Percentiles rank a stretch among this genome's conserved stretches.
Evolutionary conservation across 2,329 filamentous ascomycete genomes (phyloP).

Genomic region (Neopestalotiopsis rosae): DNA sequence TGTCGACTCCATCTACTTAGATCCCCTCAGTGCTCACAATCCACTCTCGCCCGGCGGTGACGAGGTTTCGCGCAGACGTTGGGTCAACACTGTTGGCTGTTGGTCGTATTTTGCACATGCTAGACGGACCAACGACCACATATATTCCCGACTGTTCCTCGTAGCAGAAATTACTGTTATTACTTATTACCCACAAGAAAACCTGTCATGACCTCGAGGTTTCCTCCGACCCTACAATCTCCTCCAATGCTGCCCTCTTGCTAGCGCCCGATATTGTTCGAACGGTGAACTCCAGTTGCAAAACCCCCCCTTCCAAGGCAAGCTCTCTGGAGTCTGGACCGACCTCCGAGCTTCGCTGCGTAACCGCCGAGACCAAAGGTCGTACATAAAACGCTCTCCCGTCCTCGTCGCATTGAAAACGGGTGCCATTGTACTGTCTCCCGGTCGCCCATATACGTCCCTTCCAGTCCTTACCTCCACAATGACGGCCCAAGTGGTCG

Average conservation of each 20-base stretch:
- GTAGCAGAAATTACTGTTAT: neutral
- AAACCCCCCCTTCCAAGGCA: neutral
- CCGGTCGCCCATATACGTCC: neutral
- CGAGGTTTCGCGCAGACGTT: slow-evolving; percentile 4
- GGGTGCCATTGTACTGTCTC: no score
- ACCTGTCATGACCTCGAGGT: slow-evolving; percentile 15
- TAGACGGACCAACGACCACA: slow-evolving; percentile 8
- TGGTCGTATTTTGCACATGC: slow-evolving; percentile 13
- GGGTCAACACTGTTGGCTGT: slow-evolving; percentile 12
- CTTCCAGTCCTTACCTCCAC: slow-evolving; percentile 14
- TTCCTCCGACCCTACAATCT: neutral
- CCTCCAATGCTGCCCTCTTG: neutral
- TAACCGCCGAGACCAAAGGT: neutral
- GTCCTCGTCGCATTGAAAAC: neutral
- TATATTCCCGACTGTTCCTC: neutral
- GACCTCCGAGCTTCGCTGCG: slow-evolving; percentile 5
- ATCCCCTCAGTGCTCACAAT: slow-evolving; percentile 2
- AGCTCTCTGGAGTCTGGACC: neutral
- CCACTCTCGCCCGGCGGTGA: slow-evolving; percentile 20
- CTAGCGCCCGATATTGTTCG: slow-evolving; percentile 5
- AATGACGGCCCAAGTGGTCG: slow-evolving; percentile 34
- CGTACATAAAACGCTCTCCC: neutral
- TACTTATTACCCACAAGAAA: neutral
- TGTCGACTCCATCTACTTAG: slow-evolving; percentile 13
- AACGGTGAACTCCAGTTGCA: neutral